These are phyloP conservation scores for Cladosporium sp. DNA, from an alignment of 2,329 filamentous ascomycete species.

Conservation along the genomic window DNA sequence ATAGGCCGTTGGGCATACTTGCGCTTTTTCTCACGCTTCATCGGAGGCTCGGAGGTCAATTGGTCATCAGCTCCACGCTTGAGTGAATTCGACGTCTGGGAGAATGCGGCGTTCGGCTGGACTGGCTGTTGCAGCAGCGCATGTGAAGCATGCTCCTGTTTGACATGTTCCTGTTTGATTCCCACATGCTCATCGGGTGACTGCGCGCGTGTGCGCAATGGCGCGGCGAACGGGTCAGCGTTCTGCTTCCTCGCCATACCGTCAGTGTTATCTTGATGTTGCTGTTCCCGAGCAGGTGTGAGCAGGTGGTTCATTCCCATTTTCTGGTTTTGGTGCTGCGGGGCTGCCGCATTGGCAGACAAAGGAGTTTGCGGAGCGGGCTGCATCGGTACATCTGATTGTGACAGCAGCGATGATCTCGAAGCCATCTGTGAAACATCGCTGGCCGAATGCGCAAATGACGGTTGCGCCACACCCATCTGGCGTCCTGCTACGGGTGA, in stretches of 20 bases:
- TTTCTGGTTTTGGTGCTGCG: constrained; percentile 25
- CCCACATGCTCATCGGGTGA: background rate
- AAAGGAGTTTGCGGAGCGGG: constrained; percentile 12
- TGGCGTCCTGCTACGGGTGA: constrained; percentile 13
- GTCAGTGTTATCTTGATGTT: background rate
- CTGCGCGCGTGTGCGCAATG: background rate
- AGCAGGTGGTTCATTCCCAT: constrained; percentile 30
- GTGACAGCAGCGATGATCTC: constrained; percentile 10
- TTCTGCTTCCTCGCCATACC: background rate
- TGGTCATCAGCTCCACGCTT: constrained; percentile 27
- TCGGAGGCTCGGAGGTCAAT: constrained; percentile 19
- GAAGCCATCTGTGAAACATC: constrained; percentile 20
- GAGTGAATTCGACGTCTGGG: background rate
- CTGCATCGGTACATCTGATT: constrained; percentile 1
- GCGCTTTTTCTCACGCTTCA: constrained; percentile 26
- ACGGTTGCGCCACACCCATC: constrained; percentile 15
- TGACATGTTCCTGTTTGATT: background rate
- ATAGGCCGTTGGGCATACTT: constrained; percentile 29
- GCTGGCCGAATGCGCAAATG: constrained; percentile 16
- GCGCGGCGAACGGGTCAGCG: background rate
- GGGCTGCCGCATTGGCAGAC: constrained; percentile 7
- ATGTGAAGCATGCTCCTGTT: background rate
- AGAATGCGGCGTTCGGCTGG: background rate
- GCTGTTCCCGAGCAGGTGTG: constrained; percentile 22
- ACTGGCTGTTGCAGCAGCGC: constrained; percentile 5